A percentile compares a stretch with the other conserved stretches of the same genome.
Evolutionary conservation across 1,284 basidiomycete species (phyloP).

Genomic region (Ceratobasidium sp.): DNA sequence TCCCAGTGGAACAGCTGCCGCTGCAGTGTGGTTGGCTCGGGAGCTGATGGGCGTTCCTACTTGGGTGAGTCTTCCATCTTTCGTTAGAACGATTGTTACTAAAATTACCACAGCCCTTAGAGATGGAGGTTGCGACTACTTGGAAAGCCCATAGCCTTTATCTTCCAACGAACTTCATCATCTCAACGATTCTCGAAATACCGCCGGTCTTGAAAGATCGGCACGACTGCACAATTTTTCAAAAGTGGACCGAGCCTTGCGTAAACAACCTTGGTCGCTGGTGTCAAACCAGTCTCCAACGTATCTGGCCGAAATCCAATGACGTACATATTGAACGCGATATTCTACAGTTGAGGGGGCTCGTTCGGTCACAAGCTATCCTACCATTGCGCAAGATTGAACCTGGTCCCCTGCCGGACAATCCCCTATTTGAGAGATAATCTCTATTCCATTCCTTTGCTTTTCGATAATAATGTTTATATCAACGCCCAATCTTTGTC

Average conservation of each 20-base stretch:
- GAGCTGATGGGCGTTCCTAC: constrained; percentile 15
- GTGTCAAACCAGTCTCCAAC: neutral
- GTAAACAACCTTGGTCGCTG: constrained; percentile 32
- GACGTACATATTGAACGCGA: neutral
- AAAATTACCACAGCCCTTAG: neutral
- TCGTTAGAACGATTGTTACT: neutral
- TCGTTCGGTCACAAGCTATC: neutral
- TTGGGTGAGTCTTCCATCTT: constrained; percentile 9
- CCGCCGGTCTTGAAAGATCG: neutral
- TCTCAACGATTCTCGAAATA: neutral
- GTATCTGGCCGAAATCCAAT: constrained; percentile 2
- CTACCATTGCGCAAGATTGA: neutral
- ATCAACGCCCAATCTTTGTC: too few species aligned
- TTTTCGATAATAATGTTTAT: too few species aligned
- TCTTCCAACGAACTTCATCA: neutral
- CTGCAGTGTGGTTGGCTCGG: constrained; percentile 21
- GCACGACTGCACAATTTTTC: neutral
- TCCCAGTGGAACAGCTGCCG: neutral
- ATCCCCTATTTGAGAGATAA: neutral
- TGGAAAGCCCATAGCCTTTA: neutral
- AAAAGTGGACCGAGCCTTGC: constrained; percentile 13
- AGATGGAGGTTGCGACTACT: neutral
- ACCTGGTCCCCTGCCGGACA: constrained; percentile 1
- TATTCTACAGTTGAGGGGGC: neutral
- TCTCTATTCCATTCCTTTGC: neutral